Evolutionary conservation across 306 rosid species (phyloP).

Genomic region (Mucuna pruriens): DNA sequence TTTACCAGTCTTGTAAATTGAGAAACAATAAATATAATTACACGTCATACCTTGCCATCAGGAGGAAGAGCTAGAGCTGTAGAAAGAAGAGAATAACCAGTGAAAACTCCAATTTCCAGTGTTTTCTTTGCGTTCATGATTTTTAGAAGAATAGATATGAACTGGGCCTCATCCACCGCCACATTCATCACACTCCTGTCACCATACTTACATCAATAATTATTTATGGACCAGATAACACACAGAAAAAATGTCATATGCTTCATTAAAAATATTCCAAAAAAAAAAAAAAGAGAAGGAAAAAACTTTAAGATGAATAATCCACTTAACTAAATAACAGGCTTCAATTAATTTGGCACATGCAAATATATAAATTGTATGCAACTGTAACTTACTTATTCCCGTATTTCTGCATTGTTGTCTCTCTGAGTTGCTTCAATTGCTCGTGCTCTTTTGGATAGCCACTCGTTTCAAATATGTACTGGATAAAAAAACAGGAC

Average conservation of each 20-base stretch:
- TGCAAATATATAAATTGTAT: background rate
- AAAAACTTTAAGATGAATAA: too few relatives aligned
- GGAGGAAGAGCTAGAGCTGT: conserved; percentile 67
- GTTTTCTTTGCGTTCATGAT: conserved; percentile 67
- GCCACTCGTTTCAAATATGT: conserved; percentile 52
- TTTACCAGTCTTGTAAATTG: too few relatives aligned
- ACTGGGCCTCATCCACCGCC: conserved; percentile 58
- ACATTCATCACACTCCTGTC: conserved; percentile 57
- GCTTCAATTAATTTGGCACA: background rate
- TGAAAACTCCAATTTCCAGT: conserved; percentile 65
- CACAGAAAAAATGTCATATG: too few relatives aligned
- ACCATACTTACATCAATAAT: background rate
- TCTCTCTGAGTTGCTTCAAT: conserved; percentile 58
- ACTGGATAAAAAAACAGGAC: conserved; percentile 47
- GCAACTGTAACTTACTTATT: background rate
- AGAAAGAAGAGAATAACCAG: conserved; percentile 73
- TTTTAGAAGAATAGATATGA: conserved; percentile 58
- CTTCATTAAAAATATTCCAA: too few relatives aligned
- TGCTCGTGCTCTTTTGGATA: conserved; percentile 62
- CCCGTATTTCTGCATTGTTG: conserved; percentile 43
- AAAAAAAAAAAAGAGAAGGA: too few relatives aligned
- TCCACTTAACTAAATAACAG: too few relatives aligned
- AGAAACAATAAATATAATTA: too few relatives aligned
- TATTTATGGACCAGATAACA: too few relatives aligned
- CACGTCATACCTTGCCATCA: conserved; percentile 49